Evolutionary conservation across 495 filamentous ascomycete genomes (phyloP).

Genomic region (Cairneyella variabilis): DNA sequence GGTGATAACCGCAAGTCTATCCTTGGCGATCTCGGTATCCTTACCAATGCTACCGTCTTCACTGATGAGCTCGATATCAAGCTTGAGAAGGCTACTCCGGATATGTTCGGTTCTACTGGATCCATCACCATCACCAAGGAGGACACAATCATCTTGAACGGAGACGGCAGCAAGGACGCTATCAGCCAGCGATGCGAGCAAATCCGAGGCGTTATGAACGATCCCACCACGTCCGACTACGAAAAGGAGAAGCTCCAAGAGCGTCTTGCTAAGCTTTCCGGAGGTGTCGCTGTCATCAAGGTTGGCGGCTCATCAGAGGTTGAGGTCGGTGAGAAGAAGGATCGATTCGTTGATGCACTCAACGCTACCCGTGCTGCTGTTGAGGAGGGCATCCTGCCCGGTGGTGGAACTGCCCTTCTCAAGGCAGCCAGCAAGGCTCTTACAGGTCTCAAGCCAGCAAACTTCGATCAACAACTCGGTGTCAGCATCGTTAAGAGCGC

Average conservation of each 20-base stretch:
- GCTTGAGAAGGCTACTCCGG: conserved; percentile 92
- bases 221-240: conserved; percentile 92
- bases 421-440: conserved; percentile 94
- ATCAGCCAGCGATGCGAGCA: conserved; percentile 97
- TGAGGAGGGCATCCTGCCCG: conserved; percentile 97
- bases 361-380: conserved; percentile 98
- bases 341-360: conserved; percentile 95
- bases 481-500: conserved; percentile 95
- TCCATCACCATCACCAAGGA: conserved; percentile 99
- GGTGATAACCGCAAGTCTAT: conserved; percentile 99
- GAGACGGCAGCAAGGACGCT: conserved; percentile 90
- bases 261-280: conserved; percentile 97
- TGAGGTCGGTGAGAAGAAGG: conserved; percentile 99
- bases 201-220: conserved; percentile 94
- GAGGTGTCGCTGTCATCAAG: conserved; percentile 98
- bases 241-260: conserved; percentile 99
- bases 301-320: conserved; percentile 97
- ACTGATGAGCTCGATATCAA: conserved; percentile 97
- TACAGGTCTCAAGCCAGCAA: conserved; percentile 72
- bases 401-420: conserved; percentile 95
- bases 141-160: conserved; percentile 98
- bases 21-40: conserved; percentile 89
- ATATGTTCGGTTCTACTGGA: conserved; percentile 95
- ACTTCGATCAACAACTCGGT: conserved; percentile 99
- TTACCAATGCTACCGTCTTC: conserved; percentile 97